Evolutionary conservation across 2,329 filamentous ascomycete species (phyloP).

Genomic region (Epichloe hybrida): DNA sequence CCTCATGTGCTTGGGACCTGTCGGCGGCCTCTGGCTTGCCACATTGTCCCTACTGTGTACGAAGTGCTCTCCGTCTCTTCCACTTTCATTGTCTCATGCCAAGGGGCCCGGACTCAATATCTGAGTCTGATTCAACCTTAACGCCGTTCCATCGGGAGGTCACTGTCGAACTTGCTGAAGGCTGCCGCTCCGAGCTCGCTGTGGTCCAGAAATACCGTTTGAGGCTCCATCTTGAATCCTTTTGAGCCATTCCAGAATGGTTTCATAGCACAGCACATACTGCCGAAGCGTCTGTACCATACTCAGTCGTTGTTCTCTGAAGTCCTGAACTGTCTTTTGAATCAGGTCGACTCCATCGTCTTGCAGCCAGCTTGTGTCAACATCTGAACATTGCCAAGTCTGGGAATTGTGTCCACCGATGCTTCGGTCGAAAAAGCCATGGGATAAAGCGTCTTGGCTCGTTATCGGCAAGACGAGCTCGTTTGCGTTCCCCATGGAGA

Average conservation of each 20-base stretch:
- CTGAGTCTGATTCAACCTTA: neutral
- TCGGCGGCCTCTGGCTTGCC: neutral
- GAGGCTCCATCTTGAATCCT: conserved; percentile 27
- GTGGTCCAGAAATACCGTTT: conserved; percentile 9
- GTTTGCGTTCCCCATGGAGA: conserved; percentile 27
- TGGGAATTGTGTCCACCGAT: conserved; percentile 4
- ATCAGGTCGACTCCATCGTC: conserved; percentile 66
- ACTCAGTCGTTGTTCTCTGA: conserved; percentile 73
- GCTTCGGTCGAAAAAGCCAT: conserved; percentile 7
- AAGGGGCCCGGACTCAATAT: neutral
- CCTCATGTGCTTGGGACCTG: too few relatives aligned
- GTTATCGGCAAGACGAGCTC: conserved; percentile 17
- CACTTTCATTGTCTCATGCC: neutral
- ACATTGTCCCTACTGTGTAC: too few relatives aligned
- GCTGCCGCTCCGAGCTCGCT: conserved; percentile 19
- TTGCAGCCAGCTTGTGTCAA: conserved; percentile 51
- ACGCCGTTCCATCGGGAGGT: conserved; percentile 1
- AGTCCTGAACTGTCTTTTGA: conserved; percentile 78
- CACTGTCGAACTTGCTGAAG: conserved; percentile 13
- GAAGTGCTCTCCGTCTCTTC: neutral
- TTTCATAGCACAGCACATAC: conserved; percentile 94
- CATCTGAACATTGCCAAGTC: conserved; percentile 1
- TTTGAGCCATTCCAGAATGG: conserved; percentile 72
- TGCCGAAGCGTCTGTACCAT: conserved; percentile 95
- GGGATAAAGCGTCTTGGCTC: conserved; percentile 12